phyloP scores from a whole-genome alignment of 2,329 filamentous ascomycete genomes.

The Didymella pomorum region DNA sequence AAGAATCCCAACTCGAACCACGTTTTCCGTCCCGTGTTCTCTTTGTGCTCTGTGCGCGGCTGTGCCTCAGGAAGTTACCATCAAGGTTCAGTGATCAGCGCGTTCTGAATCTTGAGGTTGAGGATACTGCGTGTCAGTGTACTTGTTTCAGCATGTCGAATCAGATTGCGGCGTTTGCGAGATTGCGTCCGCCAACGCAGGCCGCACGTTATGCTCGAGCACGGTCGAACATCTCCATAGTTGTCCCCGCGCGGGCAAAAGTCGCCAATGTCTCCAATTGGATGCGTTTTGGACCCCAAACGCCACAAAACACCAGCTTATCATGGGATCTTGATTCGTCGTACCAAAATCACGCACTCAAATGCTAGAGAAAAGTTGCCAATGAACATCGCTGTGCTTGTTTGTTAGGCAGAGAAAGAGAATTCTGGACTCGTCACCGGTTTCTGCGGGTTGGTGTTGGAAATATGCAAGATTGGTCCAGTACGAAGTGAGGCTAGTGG shows the following conservation, averaged over 20 bases:
- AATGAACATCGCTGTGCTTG: neutral
- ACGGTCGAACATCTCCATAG: constrained; percentile 8
- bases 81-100: constrained; percentile 5
- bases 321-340: constrained; percentile 16
- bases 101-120: constrained; percentile 9
- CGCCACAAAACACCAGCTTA: constrained; percentile 14
- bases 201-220: constrained; percentile 16
- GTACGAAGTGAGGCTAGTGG: constrained; percentile 10
- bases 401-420: constrained; percentile 1
- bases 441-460: constrained; percentile 12
- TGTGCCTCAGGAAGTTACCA: constrained; percentile 1
- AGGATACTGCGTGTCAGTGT: constrained; percentile 1
- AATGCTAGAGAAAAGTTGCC: neutral
- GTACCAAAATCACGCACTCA: constrained; percentile 7
- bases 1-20: constrained; percentile 9
- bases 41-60: constrained; percentile 11
- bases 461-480: constrained; percentile 6
- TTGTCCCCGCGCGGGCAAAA: constrained; percentile 8
- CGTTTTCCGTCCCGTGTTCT: constrained; percentile 4
- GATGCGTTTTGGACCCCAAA: constrained; percentile 16
- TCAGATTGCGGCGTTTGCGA: constrained; percentile 11
- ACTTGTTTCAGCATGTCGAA: constrained; percentile 1
- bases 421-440: constrained; percentile 11
- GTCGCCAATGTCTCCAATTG: constrained; percentile 24
- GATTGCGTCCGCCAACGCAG: constrained; percentile 17